Evolutionary conservation across 75 land plant species (phyloP).

Genomic region (Selaginella moellendorffii): DNA sequence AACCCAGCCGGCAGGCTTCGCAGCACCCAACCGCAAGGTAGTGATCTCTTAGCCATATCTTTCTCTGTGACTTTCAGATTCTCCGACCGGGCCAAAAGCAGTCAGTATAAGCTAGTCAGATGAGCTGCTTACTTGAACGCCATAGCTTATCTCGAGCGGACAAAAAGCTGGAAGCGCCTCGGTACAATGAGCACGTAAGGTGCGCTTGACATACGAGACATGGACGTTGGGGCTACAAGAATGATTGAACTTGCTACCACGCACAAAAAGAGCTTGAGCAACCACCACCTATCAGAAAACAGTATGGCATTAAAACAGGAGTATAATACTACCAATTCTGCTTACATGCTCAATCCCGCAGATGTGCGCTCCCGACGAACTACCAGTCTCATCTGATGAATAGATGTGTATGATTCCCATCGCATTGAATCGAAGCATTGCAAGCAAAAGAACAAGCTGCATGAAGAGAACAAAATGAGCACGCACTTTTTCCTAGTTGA

Average conservation of each 20-base stretch:
- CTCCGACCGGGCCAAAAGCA: constrained; percentile 46
- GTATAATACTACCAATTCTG: background rate
- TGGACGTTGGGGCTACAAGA: constrained; percentile 74
- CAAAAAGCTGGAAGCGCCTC: constrained; percentile 33
- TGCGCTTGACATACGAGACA: constrained; percentile 53
- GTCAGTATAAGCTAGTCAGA: background rate
- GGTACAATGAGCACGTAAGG: constrained; percentile 41
- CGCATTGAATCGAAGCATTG: constrained; percentile 45
- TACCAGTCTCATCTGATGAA: constrained; percentile 12
- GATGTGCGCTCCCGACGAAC: background rate
- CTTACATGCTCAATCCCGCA: background rate
- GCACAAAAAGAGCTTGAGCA: constrained; percentile 62
- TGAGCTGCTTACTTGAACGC: constrained; percentile 54
- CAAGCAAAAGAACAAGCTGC: constrained; percentile 51
- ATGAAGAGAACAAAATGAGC: constrained; percentile 10
- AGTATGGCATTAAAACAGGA: background rate
- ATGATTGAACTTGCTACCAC: constrained; percentile 73
- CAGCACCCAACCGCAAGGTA: constrained; percentile 57
- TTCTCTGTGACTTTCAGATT: constrained; percentile 45
- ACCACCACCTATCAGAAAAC: constrained; percentile 49
- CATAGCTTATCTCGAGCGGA: constrained; percentile 82
- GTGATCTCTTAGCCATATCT: constrained; percentile 38
- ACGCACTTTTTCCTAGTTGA: background rate
- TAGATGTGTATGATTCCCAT: constrained; percentile 46
- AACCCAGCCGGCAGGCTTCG: constrained; percentile 35